Evolutionary conservation across 129 eudicot genomes (phyloP), one percentile per base, ranked within the genome.

Genomic region (Artemisia tridentata): DNA sequence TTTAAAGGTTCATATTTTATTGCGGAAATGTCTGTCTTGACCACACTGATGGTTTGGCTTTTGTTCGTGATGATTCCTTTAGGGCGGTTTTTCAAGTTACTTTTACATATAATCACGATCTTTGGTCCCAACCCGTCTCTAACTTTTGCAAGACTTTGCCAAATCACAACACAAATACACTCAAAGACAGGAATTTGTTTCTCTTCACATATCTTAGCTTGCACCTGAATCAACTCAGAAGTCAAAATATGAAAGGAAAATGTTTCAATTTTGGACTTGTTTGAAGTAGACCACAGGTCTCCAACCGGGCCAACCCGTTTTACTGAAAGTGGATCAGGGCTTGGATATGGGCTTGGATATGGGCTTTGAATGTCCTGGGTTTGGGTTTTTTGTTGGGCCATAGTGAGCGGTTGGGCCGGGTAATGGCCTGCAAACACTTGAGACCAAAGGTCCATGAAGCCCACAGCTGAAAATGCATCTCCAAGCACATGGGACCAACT

Each of bases 401-500:
- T 47, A 45, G 31, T 66, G 47, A 83, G 83, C 64, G 81, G 80
- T 50, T 70, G 63, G 57, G 19, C 50, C 1, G 71, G 81, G 19
- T 80, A 10, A 13, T 63, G 56, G 25, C 84, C 81, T 1, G 52
- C 73, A 64, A 82, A 52, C 18, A 72, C 45, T 63, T 84, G 57
- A 18, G 81, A 80, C 83, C 88, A 84, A 5, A 66, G 17, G 67
- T 68, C 82, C 27, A 86, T 72, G 68, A 76, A 91, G 4, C 70
- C 68, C 34, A 85, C 69, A 0, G 84, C 92, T 0, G 86, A 88
- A 72, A 81, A 84, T 54, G 70, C 81, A 71, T 88, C 96, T 15
- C 97, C 97, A 5, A 91, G 86, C 18, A 88, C 78, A 74, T 91
- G 96, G 56, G 96, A 80, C 92, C 90, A 85, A 61, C 92, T 88